Conservation (phyloP, 495 filamentous ascomycete species). For the Chaetomium fimeti region DNA sequence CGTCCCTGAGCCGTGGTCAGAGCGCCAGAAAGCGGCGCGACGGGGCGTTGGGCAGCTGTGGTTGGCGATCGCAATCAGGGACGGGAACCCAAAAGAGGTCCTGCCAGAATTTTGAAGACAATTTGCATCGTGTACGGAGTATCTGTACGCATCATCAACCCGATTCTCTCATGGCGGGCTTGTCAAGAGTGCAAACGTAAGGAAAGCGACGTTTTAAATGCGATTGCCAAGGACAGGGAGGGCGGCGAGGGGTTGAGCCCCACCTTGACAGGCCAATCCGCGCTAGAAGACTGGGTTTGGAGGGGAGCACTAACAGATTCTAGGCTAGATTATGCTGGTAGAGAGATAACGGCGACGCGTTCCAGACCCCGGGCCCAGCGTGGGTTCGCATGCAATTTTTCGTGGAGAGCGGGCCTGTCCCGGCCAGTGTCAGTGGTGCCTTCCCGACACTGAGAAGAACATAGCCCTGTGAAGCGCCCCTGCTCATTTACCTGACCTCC, state of each 20-base stretch:
- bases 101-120: not conserved
- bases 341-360: conserved; percentile 15
- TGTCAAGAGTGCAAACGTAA: not conserved
- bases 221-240: conserved; percentile 19
- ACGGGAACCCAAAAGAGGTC: not conserved
- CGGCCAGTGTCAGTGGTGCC: conserved; percentile 17
- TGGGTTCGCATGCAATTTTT: conserved; percentile 28
- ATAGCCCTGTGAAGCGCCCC: conserved; percentile 23
- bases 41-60: not conserved
- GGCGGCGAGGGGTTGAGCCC: conserved; percentile 13
- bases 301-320: conserved; percentile 15
- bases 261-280: conserved; percentile 22
- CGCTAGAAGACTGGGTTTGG: not conserved
- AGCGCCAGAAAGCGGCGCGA: not conserved
- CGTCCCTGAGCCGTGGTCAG: conserved; percentile 10
- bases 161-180: not conserved
- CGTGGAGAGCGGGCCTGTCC: conserved; percentile 12
- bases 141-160: too few relatives aligned
- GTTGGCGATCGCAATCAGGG: not conserved
- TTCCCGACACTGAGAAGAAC: conserved; percentile 17
- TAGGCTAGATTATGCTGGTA: not conserved
- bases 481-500: conserved; percentile 25
- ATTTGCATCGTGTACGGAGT: not conserved
- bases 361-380: conserved; percentile 12
- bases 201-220: conserved; percentile 18